Evolutionary conservation across 1,284 basidiomycete genomes (phyloP), one percentile per base, ranked within the genome.

Genomic region (Pyrrhoderma lamaoense): DNA sequence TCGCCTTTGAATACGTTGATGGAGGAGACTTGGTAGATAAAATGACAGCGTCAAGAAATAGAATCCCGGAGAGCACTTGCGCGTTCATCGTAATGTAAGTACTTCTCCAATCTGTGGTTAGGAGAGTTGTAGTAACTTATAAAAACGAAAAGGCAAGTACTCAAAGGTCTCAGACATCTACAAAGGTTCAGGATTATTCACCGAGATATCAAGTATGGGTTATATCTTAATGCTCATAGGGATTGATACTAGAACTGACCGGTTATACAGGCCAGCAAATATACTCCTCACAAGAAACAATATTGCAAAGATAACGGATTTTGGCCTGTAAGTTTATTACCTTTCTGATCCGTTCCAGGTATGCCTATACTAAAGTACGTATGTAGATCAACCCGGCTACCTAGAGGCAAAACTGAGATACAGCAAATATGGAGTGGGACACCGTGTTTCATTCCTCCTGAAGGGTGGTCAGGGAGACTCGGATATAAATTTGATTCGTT

Each of bases 171-270:
- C 13, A 18, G 8, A 9, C 27, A 23, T 35, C 19, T 35, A 16
- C 8, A 46, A 23, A 27, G 34, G 19, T 13, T 23, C 19, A 23
- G 25, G 13, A 22, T 31, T 16, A 25, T 46, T 27, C 45, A 46
- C 19, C 23, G 45, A 7, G 45, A 46, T 16, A 25, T 46, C 3
- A 46, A 46, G 45, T 46, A 31, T 31, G 45, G n/a, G n/a, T n/a
- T n/a, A n/a, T n/a, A n/a, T 46, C 18, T 34, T 11, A n/a, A 16
- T 25, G 18, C 7, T 11, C 45, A 3, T 35, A 18, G 16, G 8
- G n/a, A 18, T n/a, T 40, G n/a, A n/a, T n/a, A n/a, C n/a, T n/a
- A n/a, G n/a, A n/a, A n/a, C n/a, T n/a, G n/a, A n/a, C n/a, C 38
- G n/a, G 16, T 7, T 7, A 5, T 14, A 7, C 11, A 40, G 38